Evolutionary conservation across 2,329 filamentous ascomycete species (phyloP).

Genomic region (Dissoconium aciculare): DNA sequence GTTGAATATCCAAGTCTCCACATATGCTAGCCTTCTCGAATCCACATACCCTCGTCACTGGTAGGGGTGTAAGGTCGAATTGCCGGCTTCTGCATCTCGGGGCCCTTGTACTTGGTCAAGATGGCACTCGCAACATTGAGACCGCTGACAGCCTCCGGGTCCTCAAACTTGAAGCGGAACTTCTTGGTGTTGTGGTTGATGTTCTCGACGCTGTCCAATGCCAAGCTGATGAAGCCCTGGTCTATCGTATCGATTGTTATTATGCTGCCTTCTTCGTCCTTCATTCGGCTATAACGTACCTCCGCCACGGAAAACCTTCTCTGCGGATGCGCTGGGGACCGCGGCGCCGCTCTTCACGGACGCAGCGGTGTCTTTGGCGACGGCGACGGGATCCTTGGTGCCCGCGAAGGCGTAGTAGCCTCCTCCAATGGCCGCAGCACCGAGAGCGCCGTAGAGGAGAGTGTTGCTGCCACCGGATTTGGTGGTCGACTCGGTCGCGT

Average conservation of each 20-base stretch:
- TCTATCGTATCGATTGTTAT: slow-evolving; percentile 32
- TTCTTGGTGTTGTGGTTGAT: slow-evolving; percentile 94
- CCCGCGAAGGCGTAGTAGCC: slow-evolving; percentile 31
- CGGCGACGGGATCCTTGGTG: slow-evolving; percentile 14
- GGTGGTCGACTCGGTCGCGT: slow-evolving; percentile 49
- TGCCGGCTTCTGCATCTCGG: slow-evolving; percentile 68
- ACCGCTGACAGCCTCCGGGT: slow-evolving; percentile 71
- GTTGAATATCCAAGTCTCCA: not conserved
- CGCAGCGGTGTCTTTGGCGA: slow-evolving; percentile 17
- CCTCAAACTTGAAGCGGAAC: slow-evolving; percentile 73
- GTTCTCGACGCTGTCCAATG: slow-evolving; percentile 60
- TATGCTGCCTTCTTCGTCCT: not conserved
- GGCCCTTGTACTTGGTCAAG: slow-evolving; percentile 79
- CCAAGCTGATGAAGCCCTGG: slow-evolving; percentile 73
- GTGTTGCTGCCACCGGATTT: slow-evolving; percentile 43
- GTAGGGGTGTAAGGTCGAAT: slow-evolving; percentile 87
- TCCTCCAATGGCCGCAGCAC: slow-evolving; percentile 40
- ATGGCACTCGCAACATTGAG: slow-evolving; percentile 69
- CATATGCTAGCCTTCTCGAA: not conserved
- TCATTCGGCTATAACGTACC: slow-evolving; percentile 4
- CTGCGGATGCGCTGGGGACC: slow-evolving; percentile 23
- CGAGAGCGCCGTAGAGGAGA: slow-evolving; percentile 46
- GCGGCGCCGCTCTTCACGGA: slow-evolving; percentile 25
- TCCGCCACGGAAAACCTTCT: slow-evolving; percentile 57
- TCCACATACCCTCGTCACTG: slow-evolving; percentile 62